Evolutionary conservation across 371 early-diverging fungal genomes (phyloP).

Genomic region (Apophysomyces elegans): DNA sequence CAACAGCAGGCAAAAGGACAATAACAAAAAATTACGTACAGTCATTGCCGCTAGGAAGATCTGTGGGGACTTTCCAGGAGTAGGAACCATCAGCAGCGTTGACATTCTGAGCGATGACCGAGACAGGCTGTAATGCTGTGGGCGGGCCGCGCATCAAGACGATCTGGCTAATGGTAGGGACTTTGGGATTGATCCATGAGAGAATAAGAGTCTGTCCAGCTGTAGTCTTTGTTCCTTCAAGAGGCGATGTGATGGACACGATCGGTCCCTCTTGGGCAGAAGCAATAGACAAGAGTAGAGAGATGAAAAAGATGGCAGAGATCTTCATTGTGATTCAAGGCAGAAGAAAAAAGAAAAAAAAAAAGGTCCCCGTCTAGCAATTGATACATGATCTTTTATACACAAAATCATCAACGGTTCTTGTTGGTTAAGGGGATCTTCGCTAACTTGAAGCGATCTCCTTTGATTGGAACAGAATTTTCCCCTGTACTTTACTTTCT

Average conservation of each 20-base stretch:
- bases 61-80: slow-evolving; percentile 36
- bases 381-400: background rate
- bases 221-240: slow-evolving; percentile 29
- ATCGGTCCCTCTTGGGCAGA: slow-evolving; percentile 14
- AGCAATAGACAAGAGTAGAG: background rate
- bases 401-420: background rate
- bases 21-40: slow-evolving; percentile 27
- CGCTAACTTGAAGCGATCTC: background rate
- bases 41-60: slow-evolving; percentile 31
- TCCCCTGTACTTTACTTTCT: background rate
- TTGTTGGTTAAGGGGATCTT: background rate
- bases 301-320: background rate
- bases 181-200: slow-evolving; percentile 35
- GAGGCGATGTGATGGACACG: slow-evolving; percentile 44
- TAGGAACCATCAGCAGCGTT: slow-evolving; percentile 27
- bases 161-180: slow-evolving; percentile 32
- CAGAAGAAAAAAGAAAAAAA: background rate
- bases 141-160: slow-evolving; percentile 37
- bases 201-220: slow-evolving; percentile 35
- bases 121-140: slow-evolving; percentile 33
- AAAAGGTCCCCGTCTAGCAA: background rate
- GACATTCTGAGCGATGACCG: slow-evolving; percentile 37
- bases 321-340: background rate
- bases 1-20: background rate
- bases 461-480: too few relatives aligned